These are phyloP conservation scores for Colletotrichum sp. DNA, from an alignment of 2,329 filamentous ascomycete species.

Conservation along the genomic window DNA sequence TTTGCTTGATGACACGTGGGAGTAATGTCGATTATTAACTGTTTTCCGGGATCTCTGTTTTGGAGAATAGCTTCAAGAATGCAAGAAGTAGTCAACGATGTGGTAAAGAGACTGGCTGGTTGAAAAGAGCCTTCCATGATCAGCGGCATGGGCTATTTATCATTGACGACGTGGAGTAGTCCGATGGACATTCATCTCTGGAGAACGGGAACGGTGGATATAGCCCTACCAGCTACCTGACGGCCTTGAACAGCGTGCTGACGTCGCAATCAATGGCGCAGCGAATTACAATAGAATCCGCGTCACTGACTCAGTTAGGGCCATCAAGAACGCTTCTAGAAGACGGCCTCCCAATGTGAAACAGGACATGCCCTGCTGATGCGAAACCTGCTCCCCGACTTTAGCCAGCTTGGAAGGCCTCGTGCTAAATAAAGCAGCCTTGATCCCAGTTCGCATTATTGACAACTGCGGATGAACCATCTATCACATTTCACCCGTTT, in stretches of 20 bases:
- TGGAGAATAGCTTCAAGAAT: neutral
- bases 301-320: neutral
- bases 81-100: neutral
- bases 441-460: neutral
- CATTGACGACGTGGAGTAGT: neutral
- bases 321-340: neutral
- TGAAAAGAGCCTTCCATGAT: accelerated
- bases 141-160: neutral
- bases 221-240: neutral
- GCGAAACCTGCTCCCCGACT: neutral
- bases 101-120: accelerated
- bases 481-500: neutral
- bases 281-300: no score
- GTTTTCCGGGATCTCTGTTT: accelerated
- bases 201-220: neutral
- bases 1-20: neutral
- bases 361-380: neutral
- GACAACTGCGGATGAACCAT: neutral
- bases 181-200: neutral
- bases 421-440: neutral
- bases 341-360: neutral
- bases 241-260: neutral
- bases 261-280: neutral
- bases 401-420: neutral
- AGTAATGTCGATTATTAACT: neutral